Percentiles rank a stretch among this genome's conserved stretches.
phyloP scores from a whole-genome alignment of 2,329 filamentous ascomycete species.

The Paraconiothyrium sp. region DNA sequence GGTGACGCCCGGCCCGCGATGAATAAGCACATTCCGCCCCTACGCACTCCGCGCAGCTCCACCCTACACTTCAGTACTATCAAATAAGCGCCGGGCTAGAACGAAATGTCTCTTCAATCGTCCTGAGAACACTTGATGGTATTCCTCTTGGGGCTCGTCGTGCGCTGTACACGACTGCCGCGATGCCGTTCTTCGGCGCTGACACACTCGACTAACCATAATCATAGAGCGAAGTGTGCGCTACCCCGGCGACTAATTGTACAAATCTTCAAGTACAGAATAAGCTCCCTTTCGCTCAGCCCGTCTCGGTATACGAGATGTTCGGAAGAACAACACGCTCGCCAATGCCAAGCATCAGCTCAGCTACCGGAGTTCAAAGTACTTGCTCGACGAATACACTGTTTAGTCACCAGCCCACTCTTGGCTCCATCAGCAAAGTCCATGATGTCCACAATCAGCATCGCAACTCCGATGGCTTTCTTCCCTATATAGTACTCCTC shows the following conservation, averaged over 20 bases:
- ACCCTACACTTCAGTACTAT: background rate
- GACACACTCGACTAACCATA: background rate
- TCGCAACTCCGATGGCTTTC: background rate
- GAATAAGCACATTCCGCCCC: conserved; percentile 6
- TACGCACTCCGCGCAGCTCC: background rate
- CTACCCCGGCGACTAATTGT: background rate
- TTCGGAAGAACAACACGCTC: background rate
- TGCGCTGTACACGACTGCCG: background rate
- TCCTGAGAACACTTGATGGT: no score
- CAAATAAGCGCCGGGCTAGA: background rate
- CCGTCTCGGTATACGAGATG: background rate
- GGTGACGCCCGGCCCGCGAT: background rate
- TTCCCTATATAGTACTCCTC: background rate
- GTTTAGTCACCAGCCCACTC: no score
- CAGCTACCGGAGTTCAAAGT: background rate
- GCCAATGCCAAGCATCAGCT: conserved; percentile 10
- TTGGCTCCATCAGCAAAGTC: conserved; percentile 8
- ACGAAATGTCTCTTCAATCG: no score
- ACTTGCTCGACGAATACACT: background rate
- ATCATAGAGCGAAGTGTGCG: background rate
- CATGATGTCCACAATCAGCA: background rate
- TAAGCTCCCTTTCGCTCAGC: background rate
- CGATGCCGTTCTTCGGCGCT: background rate
- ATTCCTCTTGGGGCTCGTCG: no score
- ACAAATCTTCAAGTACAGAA: background rate